Base-by-base conservation (phyloP, 768 basidiomycete genomes). In the Lactifluus piperatus region DNA sequence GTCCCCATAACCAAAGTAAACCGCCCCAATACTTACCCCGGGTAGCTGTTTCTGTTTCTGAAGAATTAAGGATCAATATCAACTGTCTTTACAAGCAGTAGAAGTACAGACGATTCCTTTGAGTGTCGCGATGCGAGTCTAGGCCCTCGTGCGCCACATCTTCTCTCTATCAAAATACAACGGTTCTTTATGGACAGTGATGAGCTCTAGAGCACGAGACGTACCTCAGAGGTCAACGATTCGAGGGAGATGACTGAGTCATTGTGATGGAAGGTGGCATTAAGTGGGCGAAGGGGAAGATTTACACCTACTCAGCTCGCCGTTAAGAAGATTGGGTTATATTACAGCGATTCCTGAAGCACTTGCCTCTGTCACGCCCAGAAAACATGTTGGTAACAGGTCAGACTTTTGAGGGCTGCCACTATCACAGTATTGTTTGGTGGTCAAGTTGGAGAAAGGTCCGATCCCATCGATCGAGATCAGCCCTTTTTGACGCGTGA, bases 201-300 rank as follows among this genome's bases (percentile, higher is more conserved):
- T 4, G 20, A 9, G 16, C 11, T 5, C 20, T n/a, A 16, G 27
- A 50, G 10, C 5, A 36, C 22, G 43, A 14, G 20, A 55, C 46
- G 14, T 50, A 16, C 58, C 58, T 60, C 58, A 1, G 58, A 60
- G 30, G 7, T 3, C 4, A 34, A 54, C 16, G 58, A 60, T 20
- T 55, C 41, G 9, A 60, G 58, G 5, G 58, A 60, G 11, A 55
- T 55, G 26, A 60, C 48, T 1, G 53, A 55, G n/a, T 34, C 32
- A 50, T 55, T 55, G 2, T 30, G 3, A 9, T 50, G 47, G 27
- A 9, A 5, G 0, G 43, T 54, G 13, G 39, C 41, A 4, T 14
- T 5, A 14, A 60, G 41, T 24, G 48, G 41, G 14, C 30, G 18
- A 43, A 2, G 4, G 20, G 26, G 13, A 16, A 24, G 29, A 41